Evolutionary conservation across 2,329 filamentous ascomycete genomes (phyloP).

Genomic region (Ascomycota sp.): DNA sequence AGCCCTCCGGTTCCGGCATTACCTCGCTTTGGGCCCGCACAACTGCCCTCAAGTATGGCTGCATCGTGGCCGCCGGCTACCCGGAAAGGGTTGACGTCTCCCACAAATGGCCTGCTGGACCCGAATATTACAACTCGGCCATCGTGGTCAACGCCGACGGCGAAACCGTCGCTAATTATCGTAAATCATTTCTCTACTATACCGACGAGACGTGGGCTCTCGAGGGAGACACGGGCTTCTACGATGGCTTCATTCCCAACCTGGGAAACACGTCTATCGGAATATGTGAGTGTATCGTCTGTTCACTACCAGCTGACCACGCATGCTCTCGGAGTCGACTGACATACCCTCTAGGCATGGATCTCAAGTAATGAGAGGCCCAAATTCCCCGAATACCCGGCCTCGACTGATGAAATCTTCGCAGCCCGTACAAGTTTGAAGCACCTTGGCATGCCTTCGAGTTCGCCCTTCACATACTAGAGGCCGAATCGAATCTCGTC

Average conservation of each 20-base stretch:
- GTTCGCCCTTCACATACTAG: constrained; percentile 34
- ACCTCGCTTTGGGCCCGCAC: constrained; percentile 52
- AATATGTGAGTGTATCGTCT: constrained; percentile 22
- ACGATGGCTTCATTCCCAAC: constrained; percentile 18
- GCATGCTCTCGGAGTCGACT: neutral
- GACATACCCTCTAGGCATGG: constrained; percentile 20
- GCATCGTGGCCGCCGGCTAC: constrained; percentile 51
- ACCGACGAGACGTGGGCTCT: constrained; percentile 42
- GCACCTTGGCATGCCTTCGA: constrained; percentile 19
- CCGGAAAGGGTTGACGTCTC: constrained; percentile 43
- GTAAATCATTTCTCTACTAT: constrained; percentile 37
- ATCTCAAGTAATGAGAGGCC: constrained; percentile 34
- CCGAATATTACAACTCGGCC: constrained; percentile 33
- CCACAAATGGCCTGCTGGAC: constrained; percentile 25
- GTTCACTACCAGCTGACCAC: neutral
- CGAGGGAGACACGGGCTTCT: constrained; percentile 32
- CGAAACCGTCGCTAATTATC: constrained; percentile 38
- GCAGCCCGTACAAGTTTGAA: constrained; percentile 16
- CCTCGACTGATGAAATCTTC: neutral
- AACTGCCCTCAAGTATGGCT: constrained; percentile 44
- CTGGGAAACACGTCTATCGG: constrained; percentile 34
- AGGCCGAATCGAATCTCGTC: constrained; percentile 36
- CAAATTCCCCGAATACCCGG: neutral
- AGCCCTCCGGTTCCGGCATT: constrained; percentile 43
- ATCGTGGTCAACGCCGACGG: constrained; percentile 37